Evolutionary conservation across 495 filamentous ascomycete species (phyloP).

Genomic region (Penicillium ochrochloron): DNA sequence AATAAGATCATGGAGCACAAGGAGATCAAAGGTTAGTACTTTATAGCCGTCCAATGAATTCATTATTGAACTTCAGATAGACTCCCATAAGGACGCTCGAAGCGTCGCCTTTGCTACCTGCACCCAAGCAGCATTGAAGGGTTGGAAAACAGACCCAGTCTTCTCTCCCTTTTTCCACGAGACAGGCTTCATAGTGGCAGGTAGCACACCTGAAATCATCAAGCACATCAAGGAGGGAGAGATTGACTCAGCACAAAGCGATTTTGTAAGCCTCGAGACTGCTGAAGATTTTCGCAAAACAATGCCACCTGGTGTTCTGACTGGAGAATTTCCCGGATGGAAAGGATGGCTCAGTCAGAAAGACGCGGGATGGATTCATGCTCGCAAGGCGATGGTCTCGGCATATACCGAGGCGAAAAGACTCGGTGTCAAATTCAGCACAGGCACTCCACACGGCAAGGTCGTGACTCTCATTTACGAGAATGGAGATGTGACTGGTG

Average conservation of each 20-base stretch:
- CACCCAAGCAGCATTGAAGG: conserved; percentile 43
- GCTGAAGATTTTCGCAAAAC: conserved; percentile 53
- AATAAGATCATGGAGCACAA: conserved; percentile 61
- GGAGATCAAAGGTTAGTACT: conserved; percentile 42
- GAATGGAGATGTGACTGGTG: conserved; percentile 40
- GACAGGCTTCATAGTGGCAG: conserved; percentile 53
- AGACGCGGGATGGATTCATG: conserved; percentile 57
- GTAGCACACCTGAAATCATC: conserved; percentile 38
- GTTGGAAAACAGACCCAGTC: conserved; percentile 53
- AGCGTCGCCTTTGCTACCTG: conserved; percentile 44
- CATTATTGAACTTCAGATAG: conserved; percentile 11
- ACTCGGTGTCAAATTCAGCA: conserved; percentile 51
- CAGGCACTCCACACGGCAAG: conserved; percentile 42
- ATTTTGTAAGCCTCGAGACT: conserved; percentile 33
- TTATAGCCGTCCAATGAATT: background rate
- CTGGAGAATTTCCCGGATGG: conserved; percentile 55
- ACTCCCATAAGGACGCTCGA: conserved; percentile 25
- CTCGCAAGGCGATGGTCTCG: conserved; percentile 50
- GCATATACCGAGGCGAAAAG: conserved; percentile 47
- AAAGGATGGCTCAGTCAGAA: conserved; percentile 50
- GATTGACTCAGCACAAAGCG: conserved; percentile 33
- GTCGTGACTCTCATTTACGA: conserved; percentile 41
- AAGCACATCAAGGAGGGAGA: conserved; percentile 44
- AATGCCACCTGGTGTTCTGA: conserved; percentile 57
- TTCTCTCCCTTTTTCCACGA: conserved; percentile 56